Base-by-base conservation (phyloP, 192 early-diverging fungal species). In the Gaertneriomyces sp. region DNA sequence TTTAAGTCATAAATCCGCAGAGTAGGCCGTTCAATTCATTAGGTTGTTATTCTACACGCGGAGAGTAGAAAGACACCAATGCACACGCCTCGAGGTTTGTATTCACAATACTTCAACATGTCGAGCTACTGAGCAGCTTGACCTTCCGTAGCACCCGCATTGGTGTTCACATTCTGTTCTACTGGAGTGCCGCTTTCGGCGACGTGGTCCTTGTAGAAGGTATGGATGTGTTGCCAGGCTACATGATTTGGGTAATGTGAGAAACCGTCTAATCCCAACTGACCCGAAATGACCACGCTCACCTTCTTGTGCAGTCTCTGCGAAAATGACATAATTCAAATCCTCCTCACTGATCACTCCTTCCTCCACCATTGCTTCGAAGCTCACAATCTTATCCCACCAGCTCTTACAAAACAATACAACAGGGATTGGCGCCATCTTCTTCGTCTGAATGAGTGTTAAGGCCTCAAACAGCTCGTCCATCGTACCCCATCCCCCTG, bases 401-500 rank as follows among this genome's bases (percentile, higher is more conserved):
- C 63, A 76, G n/a, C 58, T 45, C 42, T 64, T 58, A 42, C 70
- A 73, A 56, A 76, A 72, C 12, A 76, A 55, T 14, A 76, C 53
- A 3, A 76, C 58, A 0, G 74, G 74, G 20, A 76, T 73, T 9
- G 46, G 61, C 38, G 54, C 54, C 74, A 76, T 76, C 42, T 76
- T 76, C 25, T 72, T 55, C 1, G 66, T 76, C 54, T 76, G 74
- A 42, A 76, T 68, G 42, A 76, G 56, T 25, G 74, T 76, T 12
- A 76, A 43, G 4, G 69, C 70, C 53, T 76, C 74, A 68, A 76
- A 76, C 20, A 76, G 66, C 58, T 76, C 74, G 57, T 76, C 74
- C 64, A 75, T 40, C 14, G 74, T 75, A 4, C 74, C 74, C 66
- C 63, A 71, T 40, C 74, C 74, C 44, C 72, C 74, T 46, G 74